These are phyloP conservation scores for Vitis hybrid DNA, from an alignment of 177 flowering plant species.

Conservation along the genomic window DNA sequence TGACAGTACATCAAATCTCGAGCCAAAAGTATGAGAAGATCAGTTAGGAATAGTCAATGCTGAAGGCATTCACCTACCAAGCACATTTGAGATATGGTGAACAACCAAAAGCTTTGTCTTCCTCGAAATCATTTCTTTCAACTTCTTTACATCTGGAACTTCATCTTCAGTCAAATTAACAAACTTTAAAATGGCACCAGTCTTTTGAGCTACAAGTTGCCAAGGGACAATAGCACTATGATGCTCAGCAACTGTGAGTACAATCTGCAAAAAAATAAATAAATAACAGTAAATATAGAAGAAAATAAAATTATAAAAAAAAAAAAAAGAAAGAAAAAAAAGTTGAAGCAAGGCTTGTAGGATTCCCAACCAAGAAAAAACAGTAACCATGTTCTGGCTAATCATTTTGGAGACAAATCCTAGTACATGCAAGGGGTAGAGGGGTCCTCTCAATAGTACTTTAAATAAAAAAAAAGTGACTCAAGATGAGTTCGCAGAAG, in stretches of 20 bases:
- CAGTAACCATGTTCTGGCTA: too few relatives aligned
- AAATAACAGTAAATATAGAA: background rate
- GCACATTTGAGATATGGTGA: constrained; percentile 91
- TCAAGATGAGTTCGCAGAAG: too few relatives aligned
- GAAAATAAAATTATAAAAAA: background rate
- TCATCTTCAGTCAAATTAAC: constrained; percentile 65
- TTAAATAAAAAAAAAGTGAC: too few relatives aligned
- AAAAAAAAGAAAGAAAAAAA: background rate
- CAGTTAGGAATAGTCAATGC: background rate
- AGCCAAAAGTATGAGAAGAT: too few relatives aligned
- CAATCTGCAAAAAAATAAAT: constrained; percentile 48
- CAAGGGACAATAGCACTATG: constrained; percentile 98
- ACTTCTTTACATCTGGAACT: constrained; percentile 56
- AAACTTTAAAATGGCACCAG: constrained; percentile 82
- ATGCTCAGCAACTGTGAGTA: constrained; percentile 92
- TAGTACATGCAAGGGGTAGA: too few relatives aligned
- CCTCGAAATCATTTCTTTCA: constrained; percentile 58
- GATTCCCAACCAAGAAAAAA: too few relatives aligned
- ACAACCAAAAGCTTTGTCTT: constrained; percentile 80
- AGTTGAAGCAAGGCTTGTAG: background rate
- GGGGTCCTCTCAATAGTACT: too few relatives aligned
- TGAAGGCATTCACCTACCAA: constrained; percentile 48
- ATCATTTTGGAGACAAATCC: too few relatives aligned
- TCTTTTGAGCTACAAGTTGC: constrained; percentile 86
- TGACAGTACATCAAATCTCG: too few relatives aligned